phyloP scores from a whole-genome alignment of 768 basidiomycete genomes.

The Cystobasidium onofrii region DNA sequence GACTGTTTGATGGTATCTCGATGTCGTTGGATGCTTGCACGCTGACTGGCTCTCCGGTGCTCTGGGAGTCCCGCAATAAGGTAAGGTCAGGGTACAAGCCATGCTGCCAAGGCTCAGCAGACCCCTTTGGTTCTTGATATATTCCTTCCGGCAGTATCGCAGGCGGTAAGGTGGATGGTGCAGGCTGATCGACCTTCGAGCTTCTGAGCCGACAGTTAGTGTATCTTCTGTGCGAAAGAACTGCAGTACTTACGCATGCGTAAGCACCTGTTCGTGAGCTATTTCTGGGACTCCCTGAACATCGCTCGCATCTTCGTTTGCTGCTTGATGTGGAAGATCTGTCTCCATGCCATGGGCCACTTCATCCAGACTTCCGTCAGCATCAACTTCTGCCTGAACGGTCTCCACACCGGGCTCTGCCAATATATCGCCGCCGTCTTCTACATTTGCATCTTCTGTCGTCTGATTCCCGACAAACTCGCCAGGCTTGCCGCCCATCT shows the following conservation, averaged over 20 bases:
- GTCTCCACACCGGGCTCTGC: background rate
- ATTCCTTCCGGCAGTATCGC: no score
- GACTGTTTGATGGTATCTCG: background rate
- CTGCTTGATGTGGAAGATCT: background rate
- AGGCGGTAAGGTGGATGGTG: background rate
- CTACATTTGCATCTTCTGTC: background rate
- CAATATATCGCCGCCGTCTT: background rate
- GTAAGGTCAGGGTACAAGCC: background rate
- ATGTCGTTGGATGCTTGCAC: background rate
- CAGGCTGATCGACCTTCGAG: background rate
- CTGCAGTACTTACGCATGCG: no score
- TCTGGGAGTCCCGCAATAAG: background rate
- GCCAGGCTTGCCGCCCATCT: conserved; percentile 30
- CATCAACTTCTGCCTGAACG: background rate
- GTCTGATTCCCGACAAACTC: conserved; percentile 13
- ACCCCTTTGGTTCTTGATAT: background rate
- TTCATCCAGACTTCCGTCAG: background rate
- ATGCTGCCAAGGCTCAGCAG: background rate
- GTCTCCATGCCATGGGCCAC: background rate
- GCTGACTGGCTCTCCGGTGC: background rate
- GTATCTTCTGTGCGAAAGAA: no score
- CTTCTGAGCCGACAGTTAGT: background rate
- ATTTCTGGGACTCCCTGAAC: no score
- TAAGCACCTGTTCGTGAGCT: no score
- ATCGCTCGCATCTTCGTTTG: background rate